phyloP scores from a whole-genome alignment of 768 basidiomycete species.

The Collybiopsis confluens region DNA sequence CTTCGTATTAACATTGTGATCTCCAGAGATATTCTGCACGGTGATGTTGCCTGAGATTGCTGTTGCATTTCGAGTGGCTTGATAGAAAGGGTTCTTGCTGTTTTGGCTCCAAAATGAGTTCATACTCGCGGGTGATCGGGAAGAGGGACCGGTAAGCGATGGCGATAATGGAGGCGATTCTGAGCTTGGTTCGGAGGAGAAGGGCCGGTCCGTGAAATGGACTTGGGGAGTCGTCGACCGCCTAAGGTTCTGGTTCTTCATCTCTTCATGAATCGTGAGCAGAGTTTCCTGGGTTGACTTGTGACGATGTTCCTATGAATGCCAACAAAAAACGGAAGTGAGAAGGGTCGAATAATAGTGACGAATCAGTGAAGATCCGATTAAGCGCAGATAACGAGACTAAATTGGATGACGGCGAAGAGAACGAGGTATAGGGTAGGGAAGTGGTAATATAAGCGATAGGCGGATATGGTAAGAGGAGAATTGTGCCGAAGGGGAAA shows the following conservation, averaged over 20 bases:
- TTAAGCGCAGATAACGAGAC: too few relatives aligned
- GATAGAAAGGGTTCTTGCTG: neutral
- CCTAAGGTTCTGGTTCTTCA: neutral
- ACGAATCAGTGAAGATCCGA: too few relatives aligned
- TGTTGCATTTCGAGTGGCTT: neutral
- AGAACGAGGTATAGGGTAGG: too few relatives aligned
- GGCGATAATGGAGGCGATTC: neutral
- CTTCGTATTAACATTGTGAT: neutral
- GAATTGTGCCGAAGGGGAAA: neutral
- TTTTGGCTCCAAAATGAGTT: neutral
- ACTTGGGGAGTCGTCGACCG: neutral
- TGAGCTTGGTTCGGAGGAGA: neutral
- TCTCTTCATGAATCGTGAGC: neutral
- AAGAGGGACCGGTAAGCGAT: too few relatives aligned
- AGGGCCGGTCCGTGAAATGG: neutral
- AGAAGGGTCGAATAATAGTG: too few relatives aligned
- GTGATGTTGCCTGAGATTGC: neutral
- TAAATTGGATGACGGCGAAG: too few relatives aligned
- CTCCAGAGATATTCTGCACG: neutral
- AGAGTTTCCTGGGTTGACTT: neutral
- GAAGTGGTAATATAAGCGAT: too few relatives aligned
- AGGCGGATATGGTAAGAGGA: too few relatives aligned
- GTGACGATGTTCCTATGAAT: neutral
- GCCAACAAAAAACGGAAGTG: too few relatives aligned
- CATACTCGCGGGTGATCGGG: too few relatives aligned